These are phyloP conservation scores for Alternaria atra DNA, from an alignment of 2,329 filamentous ascomycete species.

Conservation along the genomic window DNA sequence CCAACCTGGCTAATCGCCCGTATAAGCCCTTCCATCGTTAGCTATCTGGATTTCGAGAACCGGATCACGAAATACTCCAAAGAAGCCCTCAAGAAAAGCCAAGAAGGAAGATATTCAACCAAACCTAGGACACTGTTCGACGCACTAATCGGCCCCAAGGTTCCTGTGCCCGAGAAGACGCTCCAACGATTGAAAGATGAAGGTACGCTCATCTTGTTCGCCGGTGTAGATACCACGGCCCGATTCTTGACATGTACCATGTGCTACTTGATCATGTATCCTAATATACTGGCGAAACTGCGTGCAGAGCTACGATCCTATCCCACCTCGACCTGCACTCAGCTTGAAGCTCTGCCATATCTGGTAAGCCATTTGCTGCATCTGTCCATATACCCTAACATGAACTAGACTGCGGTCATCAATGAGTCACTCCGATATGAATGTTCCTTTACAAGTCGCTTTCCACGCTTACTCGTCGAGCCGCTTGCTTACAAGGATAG, in stretches of 20 bases:
- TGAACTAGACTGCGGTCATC: slow-evolving; percentile 18
- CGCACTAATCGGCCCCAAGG: slow-evolving; percentile 7
- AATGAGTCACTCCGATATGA: slow-evolving; percentile 19
- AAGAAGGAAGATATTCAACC: not conserved
- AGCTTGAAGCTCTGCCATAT: slow-evolving; percentile 22
- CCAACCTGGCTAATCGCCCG: not conserved
- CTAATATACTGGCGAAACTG: slow-evolving; percentile 8
- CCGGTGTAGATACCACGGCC: slow-evolving; percentile 48
- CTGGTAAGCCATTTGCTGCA: slow-evolving; percentile 9
- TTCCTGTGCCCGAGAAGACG: slow-evolving; percentile 36
- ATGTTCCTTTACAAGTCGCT: slow-evolving; percentile 19
- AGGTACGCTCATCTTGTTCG: slow-evolving; percentile 38
- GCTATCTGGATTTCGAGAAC: not conserved
- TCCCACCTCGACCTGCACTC: slow-evolving; percentile 1
- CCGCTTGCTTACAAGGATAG: slow-evolving; percentile 25
- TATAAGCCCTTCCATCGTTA: not conserved
- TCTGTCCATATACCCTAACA: not conserved
- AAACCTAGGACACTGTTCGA: slow-evolving; percentile 15
- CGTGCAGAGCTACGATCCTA: not conserved
- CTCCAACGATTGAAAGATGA: slow-evolving; percentile 44
- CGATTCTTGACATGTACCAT: slow-evolving; percentile 18
- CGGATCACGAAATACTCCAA: not conserved
- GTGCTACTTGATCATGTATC: slow-evolving; percentile 17
- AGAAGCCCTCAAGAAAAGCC: not conserved
- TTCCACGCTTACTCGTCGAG: slow-evolving; percentile 27